Percentiles rank a stretch among this genome's conserved stretches.
Conservation (phyloP, 2,329 filamentous ascomycete species). For the Epichloe elymi region DNA sequence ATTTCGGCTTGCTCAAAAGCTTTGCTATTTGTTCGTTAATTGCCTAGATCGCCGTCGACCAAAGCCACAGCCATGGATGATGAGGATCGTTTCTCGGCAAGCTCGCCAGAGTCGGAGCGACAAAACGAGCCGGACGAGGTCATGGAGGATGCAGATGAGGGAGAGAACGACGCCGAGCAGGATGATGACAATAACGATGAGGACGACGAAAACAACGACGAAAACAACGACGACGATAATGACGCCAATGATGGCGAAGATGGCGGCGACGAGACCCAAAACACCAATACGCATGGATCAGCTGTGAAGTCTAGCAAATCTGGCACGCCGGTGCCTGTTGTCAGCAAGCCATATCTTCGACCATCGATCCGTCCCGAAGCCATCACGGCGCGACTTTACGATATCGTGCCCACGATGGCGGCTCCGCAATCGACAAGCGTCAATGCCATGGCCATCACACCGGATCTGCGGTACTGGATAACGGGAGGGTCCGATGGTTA, state of each 20-base stretch:
- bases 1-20: not conserved
- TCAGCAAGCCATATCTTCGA: slow-evolving; percentile 20
- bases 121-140: slow-evolving; percentile 40
- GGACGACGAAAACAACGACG: slow-evolving; percentile 22
- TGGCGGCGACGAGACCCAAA: slow-evolving; percentile 14
- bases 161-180: slow-evolving; percentile 25
- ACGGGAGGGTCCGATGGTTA: slow-evolving; percentile 91
- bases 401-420: slow-evolving; percentile 93
- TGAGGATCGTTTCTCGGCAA: slow-evolving; percentile 19
- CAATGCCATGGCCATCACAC: slow-evolving; percentile 82
- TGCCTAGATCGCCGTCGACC: not conserved
- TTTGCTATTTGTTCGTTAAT: not conserved
- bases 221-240: slow-evolving; percentile 22
- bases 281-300: slow-evolving; percentile 8
- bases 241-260: slow-evolving; percentile 32
- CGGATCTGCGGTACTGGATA: slow-evolving; percentile 90
- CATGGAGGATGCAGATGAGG: slow-evolving; percentile 38
- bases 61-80: slow-evolving; percentile 15
- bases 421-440: slow-evolving; percentile 92
- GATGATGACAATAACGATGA: slow-evolving; percentile 25
- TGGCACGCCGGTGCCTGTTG: slow-evolving; percentile 14
- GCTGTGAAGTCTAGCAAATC: slow-evolving; percentile 13
- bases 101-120: slow-evolving; percentile 21
- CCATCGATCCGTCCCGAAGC: slow-evolving; percentile 63
- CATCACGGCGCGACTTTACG: slow-evolving; percentile 70